Conservation (phyloP, 257 asterid genomes). For the Sherardia arvensis region DNA sequence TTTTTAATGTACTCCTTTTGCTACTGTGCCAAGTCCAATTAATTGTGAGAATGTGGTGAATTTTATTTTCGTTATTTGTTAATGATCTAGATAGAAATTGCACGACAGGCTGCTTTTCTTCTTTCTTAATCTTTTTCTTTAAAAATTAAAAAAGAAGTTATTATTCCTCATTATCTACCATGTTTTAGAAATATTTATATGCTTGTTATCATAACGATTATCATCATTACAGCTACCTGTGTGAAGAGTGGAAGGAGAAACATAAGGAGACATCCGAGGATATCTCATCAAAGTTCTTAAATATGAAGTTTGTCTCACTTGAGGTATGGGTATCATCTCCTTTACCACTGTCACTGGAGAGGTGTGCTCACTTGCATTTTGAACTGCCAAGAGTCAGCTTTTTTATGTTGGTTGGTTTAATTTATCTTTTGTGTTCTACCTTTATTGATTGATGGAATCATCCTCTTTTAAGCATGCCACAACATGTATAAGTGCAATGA, state of each 20-base stretch:
- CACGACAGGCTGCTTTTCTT: background rate
- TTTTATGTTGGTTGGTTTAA: background rate
- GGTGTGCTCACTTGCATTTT: slow-evolving; percentile 5
- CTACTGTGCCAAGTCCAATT: background rate
- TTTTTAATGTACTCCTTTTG: background rate
- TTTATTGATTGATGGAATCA: background rate
- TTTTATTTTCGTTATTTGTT: background rate
- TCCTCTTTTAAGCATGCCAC: background rate
- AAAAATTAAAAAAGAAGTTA: background rate
- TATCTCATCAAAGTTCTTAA: slow-evolving; percentile 49
- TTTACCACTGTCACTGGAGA: background rate
- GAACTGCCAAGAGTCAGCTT: background rate
- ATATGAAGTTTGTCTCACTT: slow-evolving; percentile 61
- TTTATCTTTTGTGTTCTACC: background rate
- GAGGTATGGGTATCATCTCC: slow-evolving; percentile 45
- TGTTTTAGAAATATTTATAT: background rate
- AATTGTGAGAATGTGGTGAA: background rate
- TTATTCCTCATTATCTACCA: too few species aligned
- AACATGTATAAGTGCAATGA: background rate
- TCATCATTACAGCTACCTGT: slow-evolving; percentile 55
- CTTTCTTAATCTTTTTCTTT: background rate
- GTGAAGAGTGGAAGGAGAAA: slow-evolving; percentile 97
- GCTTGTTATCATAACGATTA: background rate
- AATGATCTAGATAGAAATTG: background rate
- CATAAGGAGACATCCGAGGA: slow-evolving; percentile 52